These are phyloP conservation scores for Lactifluus subvellereus DNA, from an alignment of 768 basidiomycete species.

Conservation along the genomic window DNA sequence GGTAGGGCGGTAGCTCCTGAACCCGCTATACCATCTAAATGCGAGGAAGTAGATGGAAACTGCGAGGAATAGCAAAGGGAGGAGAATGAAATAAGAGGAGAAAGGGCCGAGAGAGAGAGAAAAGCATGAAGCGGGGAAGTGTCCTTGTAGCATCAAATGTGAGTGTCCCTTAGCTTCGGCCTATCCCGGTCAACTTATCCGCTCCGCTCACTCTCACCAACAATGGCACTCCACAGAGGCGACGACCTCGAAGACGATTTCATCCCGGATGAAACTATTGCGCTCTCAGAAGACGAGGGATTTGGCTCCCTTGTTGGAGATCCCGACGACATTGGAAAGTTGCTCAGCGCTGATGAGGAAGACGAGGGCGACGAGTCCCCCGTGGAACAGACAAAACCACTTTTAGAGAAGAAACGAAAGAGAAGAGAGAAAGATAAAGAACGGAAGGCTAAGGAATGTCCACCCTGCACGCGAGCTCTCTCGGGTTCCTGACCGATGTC, in stretches of 20 bases:
- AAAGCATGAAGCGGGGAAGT: background rate
- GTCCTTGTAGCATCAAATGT: background rate
- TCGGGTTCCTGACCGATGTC: conserved; percentile 14
- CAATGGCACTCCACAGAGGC: conserved; percentile 40
- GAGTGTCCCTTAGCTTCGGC: background rate
- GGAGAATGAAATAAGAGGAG: background rate
- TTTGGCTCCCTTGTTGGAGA: conserved; percentile 28
- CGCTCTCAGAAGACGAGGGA: conserved; percentile 54
- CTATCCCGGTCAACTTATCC: conserved; percentile 1
- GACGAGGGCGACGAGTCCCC: conserved; percentile 30
- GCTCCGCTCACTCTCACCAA: background rate
- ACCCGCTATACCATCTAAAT: conserved; percentile 13
- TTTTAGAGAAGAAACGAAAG: conserved; percentile 59
- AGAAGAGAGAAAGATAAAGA: conserved; percentile 70
- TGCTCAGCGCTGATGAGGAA: conserved; percentile 45
- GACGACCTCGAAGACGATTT: conserved; percentile 87
- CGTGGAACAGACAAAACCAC: conserved; percentile 24
- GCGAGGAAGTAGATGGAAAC: background rate
- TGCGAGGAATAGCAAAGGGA: background rate
- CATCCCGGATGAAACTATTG: conserved; percentile 61
- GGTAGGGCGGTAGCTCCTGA: background rate
- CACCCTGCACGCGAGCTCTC: background rate
- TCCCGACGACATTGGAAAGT: conserved; percentile 32
- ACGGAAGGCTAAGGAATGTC: conserved; percentile 54
- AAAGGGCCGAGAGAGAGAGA: background rate